These are phyloP conservation scores for Penicillium sp. DNA, from an alignment of 2,329 filamentous ascomycete genomes.

Conservation along the genomic window DNA sequence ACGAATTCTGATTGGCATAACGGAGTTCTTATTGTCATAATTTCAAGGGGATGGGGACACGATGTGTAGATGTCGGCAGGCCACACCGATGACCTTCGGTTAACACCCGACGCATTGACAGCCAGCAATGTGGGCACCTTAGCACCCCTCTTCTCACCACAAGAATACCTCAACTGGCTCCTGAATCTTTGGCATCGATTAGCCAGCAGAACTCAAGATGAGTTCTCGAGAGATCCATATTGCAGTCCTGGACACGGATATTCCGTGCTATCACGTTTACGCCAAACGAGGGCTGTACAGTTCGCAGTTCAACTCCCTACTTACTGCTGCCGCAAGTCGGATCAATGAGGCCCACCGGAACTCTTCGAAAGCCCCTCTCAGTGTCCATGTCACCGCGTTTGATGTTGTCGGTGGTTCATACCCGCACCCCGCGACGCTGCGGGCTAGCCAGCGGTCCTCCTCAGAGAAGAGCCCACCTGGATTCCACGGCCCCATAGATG, in stretches of 20 bases:
- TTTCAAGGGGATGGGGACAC: neutral
- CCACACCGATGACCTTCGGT: constrained; percentile 5
- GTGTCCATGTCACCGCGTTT: constrained; percentile 30
- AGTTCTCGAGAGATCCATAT: constrained; percentile 27
- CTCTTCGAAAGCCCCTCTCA: neutral
- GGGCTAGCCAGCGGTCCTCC: constrained; percentile 5
- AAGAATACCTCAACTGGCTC: neutral
- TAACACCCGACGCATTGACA: constrained; percentile 1
- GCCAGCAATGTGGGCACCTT: neutral
- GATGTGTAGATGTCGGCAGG: neutral
- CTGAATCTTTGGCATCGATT: neutral
- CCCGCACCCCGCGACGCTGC: constrained; percentile 22
- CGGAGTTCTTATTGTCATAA: too few relatives aligned
- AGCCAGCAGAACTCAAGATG: neutral
- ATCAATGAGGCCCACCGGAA: constrained; percentile 12
- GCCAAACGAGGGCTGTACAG: constrained; percentile 32
- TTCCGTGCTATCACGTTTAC: constrained; percentile 32
- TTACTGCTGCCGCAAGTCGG: constrained; percentile 28
- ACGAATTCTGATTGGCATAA: too few relatives aligned
- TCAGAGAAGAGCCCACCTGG: neutral
- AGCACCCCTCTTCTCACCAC: neutral
- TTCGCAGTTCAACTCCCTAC: constrained; percentile 32
- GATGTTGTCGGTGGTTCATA: constrained; percentile 28
- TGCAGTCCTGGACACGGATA: constrained; percentile 35
- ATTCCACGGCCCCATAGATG: constrained; percentile 20